Conservation (phyloP, 2,329 filamentous ascomycete genomes). For the Cercospora sesami region DNA sequence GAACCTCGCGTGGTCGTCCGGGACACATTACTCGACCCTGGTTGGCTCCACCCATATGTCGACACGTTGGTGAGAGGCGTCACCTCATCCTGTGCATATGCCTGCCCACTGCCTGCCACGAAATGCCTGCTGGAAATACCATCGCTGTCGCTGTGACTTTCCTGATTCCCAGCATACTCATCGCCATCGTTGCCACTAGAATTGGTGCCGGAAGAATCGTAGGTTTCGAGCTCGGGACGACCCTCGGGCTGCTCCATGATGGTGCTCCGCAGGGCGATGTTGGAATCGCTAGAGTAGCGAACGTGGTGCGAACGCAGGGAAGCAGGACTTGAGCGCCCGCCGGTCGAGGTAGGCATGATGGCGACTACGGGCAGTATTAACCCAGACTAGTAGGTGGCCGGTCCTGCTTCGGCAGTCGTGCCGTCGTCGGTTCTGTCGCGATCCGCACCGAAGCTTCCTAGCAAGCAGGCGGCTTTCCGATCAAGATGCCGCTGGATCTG, state of each 20-base stretch:
- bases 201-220: constrained; percentile 37
- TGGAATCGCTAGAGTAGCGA: constrained; percentile 28
- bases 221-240: constrained; percentile 36
- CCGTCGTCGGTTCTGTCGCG: constrained; percentile 1
- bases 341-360: constrained; percentile 9
- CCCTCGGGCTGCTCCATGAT: constrained; percentile 39
- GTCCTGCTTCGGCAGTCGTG: constrained; percentile 9
- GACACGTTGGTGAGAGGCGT: constrained; percentile 35
- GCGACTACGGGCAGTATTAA: constrained; percentile 3
- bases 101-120: constrained; percentile 23
- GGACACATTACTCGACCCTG: constrained; percentile 20
- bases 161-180: constrained; percentile 26
- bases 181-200: constrained; percentile 32
- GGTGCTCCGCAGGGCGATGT: constrained; percentile 22
- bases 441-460: background rate
- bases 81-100: constrained; percentile 24
- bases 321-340: constrained; percentile 10
- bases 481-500: constrained; percentile 8
- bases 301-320: constrained; percentile 20
- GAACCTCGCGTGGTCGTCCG: constrained; percentile 21
- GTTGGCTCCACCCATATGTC: constrained; percentile 34
- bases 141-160: constrained; percentile 34
- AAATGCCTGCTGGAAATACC: constrained; percentile 31
- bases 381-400: constrained; percentile 4
- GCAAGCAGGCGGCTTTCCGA: constrained; percentile 3